Conservation (phyloP, 108 stramenopile species). For the Fragilariopsis cylindrus region DNA sequence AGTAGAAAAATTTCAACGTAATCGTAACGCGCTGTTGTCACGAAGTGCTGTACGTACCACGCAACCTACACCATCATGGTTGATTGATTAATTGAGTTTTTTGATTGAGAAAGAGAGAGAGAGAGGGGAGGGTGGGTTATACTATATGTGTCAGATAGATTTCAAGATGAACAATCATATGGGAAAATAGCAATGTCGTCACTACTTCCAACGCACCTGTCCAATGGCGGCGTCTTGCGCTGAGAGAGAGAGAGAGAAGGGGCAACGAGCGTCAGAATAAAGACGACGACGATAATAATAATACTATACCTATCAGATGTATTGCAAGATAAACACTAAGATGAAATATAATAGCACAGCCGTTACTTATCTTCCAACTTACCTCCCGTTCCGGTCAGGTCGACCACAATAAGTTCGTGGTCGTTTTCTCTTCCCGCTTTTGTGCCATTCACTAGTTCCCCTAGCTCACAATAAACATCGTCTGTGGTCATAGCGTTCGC, state of each 20-base stretch:
- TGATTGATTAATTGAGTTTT: too few species aligned
- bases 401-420: constrained; percentile 91
- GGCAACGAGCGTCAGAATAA: too few species aligned
- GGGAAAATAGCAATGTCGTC: not conserved
- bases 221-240: constrained; percentile 94
- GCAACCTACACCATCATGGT: too few species aligned
- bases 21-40: too few species aligned
- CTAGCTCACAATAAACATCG: constrained; percentile 93
- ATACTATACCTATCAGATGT: too few species aligned
- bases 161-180: not conserved
- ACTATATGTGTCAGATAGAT: not conserved
- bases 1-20: too few species aligned
- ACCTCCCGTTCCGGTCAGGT: constrained; percentile 90
- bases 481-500: constrained; percentile 88
- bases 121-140: not conserved
- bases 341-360: too few species aligned
- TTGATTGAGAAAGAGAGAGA: not conserved
- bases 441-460: constrained; percentile 88
- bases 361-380: too few species aligned
- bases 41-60: too few species aligned
- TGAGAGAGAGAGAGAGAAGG: too few species aligned
- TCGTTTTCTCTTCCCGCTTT: constrained; percentile 89
- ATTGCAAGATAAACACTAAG: too few species aligned
- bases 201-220: constrained; percentile 28
- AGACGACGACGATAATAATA: too few species aligned